A percentile compares a stretch with the other conserved stretches of the same genome.
These are phyloP conservation scores for Aspergillus heteromorphus DNA, from an alignment of 495 filamentous ascomycete genomes.

Conservation along the genomic window DNA sequence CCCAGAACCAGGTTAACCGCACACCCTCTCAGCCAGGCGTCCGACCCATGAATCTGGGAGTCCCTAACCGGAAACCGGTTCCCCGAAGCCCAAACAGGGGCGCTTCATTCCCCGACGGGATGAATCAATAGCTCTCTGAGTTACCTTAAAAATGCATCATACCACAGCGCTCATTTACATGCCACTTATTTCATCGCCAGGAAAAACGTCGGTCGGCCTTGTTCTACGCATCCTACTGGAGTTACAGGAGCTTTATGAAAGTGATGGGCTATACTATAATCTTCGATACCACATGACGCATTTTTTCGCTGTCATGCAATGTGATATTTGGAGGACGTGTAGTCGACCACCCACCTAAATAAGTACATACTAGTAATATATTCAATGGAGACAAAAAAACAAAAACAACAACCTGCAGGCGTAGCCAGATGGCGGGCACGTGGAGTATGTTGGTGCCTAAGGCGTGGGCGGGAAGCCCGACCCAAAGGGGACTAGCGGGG, in stretches of 20 bases:
- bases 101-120: neutral
- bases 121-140: neutral
- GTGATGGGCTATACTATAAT: neutral
- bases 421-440: neutral
- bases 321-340: neutral
- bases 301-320: neutral
- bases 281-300: neutral
- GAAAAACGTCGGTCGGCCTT: neutral
- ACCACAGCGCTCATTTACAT: neutral
- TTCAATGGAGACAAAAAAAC: neutral
- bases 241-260: neutral
- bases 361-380: neutral
- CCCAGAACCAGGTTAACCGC: constrained; percentile 10
- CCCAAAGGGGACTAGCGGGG: constrained; percentile 5
- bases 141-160: neutral
- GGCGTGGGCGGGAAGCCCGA: neutral
- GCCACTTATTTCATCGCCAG: neutral
- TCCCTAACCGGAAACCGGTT: constrained; percentile 39
- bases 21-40: constrained; percentile 19
- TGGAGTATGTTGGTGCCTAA: neutral
- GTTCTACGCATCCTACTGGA: neutral
- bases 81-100: constrained; percentile 24
- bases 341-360: neutral
- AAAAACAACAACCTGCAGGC: neutral
- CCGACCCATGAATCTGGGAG: constrained; percentile 37